phyloP scores from a whole-genome alignment of 1,284 basidiomycete species.

The Gomphus bonarii region DNA sequence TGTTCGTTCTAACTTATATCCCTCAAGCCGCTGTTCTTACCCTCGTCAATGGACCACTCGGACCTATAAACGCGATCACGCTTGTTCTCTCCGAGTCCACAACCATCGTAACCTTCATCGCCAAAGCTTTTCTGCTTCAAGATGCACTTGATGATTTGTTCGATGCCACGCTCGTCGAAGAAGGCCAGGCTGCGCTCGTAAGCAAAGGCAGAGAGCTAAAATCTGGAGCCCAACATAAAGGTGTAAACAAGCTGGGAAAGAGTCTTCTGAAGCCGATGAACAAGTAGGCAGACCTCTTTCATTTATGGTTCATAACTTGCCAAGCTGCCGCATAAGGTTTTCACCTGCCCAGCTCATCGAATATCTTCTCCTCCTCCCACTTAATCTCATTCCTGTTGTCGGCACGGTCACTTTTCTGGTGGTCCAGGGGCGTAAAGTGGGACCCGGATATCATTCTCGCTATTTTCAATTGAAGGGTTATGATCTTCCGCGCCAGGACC shows the following conservation, averaged over 20 bases:
- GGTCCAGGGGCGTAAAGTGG: conserved; percentile 33
- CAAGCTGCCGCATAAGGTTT: conserved; percentile 12
- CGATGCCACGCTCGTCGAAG: conserved; percentile 30
- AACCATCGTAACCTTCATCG: conserved; percentile 34
- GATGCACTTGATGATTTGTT: conserved; percentile 37
- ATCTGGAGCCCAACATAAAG: conserved; percentile 19
- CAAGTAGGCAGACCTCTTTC: conserved; percentile 21
- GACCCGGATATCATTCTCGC: conserved; percentile 50
- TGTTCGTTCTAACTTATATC: conserved; percentile 58
- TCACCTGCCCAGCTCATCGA: conserved; percentile 18
- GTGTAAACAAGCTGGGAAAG: conserved; percentile 26
- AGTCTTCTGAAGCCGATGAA: conserved; percentile 28
- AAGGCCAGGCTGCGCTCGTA: conserved; percentile 31
- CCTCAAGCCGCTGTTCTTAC: conserved; percentile 60
- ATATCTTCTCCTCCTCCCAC: conserved; percentile 47
- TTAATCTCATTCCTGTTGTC: conserved; percentile 58
- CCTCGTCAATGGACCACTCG: conserved; percentile 51
- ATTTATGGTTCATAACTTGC: not conserved
- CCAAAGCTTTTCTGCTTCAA: conserved; percentile 36
- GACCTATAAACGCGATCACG: conserved; percentile 26
- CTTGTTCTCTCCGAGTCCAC: conserved; percentile 28
- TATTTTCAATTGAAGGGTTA: conserved; percentile 64
- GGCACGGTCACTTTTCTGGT: conserved; percentile 56
- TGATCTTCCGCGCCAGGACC: conserved; percentile 32
- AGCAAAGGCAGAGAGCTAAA: conserved; percentile 24